phyloP scores from a whole-genome alignment of 2,329 filamentous ascomycete genomes.

The Sordariomycetes sp. region DNA sequence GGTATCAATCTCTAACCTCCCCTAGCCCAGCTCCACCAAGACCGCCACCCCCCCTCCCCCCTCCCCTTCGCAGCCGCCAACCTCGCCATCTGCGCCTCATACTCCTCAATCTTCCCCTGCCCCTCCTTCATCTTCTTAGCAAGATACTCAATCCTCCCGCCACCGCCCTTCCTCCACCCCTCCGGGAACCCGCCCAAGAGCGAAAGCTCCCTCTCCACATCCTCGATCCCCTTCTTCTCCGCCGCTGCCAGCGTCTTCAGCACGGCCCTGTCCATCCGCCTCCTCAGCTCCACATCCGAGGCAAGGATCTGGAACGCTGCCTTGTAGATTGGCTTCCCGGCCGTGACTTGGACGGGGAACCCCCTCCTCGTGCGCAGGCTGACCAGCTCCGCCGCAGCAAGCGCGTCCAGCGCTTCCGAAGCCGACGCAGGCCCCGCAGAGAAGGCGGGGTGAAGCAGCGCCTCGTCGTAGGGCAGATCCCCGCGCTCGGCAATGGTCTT shows the following conservation, averaged over 20 bases:
- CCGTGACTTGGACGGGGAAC: conserved; percentile 62
- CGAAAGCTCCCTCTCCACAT: conserved; percentile 64
- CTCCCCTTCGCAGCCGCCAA: conserved; percentile 40
- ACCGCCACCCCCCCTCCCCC: conserved; percentile 24
- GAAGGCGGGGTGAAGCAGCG: conserved; percentile 67
- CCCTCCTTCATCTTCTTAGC: conserved; percentile 59
- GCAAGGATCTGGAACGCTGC: conserved; percentile 66
- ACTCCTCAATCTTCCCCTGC: conserved; percentile 60
- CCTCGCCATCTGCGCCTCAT: conserved; percentile 56
- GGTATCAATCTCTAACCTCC: not conserved
- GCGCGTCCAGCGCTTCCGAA: conserved; percentile 56
- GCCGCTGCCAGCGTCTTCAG: conserved; percentile 55
- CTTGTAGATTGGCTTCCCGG: conserved; percentile 76
- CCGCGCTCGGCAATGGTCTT: conserved; percentile 60
- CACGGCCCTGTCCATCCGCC: conserved; percentile 60
- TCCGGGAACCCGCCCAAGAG: conserved; percentile 53
- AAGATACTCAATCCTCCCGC: conserved; percentile 56
- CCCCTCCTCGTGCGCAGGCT: conserved; percentile 60
- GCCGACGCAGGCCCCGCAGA: conserved; percentile 37
- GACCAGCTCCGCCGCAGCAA: conserved; percentile 80
- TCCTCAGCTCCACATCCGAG: conserved; percentile 57
- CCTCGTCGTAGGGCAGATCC: conserved; percentile 69
- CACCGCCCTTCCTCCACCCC: conserved; percentile 51
- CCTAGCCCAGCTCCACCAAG: not conserved
- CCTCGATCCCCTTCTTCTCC: conserved; percentile 63